These are phyloP conservation scores for Melaleuca alternifolia DNA, from an alignment of 345 rosid genomes.

Conservation along the genomic window DNA sequence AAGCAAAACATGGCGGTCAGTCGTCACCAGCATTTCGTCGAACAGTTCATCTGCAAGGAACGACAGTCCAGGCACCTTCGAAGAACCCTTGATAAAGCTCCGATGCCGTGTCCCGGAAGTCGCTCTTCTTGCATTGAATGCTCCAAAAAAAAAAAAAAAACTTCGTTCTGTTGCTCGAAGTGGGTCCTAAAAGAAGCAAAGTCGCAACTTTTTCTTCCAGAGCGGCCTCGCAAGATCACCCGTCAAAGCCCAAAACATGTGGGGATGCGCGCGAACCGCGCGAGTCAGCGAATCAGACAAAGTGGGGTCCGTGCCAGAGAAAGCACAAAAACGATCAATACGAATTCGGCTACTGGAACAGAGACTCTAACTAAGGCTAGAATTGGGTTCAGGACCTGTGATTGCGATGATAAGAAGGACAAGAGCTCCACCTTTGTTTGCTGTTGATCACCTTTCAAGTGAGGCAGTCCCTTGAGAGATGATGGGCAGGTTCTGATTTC, in stretches of 20 bases:
- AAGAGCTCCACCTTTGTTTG: too few relatives aligned
- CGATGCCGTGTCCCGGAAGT: too few relatives aligned
- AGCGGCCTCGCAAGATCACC: neutral
- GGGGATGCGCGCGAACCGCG: neutral
- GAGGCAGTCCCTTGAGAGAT: neutral
- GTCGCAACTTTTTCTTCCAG: neutral
- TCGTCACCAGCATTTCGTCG: neutral
- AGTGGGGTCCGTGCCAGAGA: neutral
- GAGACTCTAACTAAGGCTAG: neutral
- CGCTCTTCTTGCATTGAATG: too few relatives aligned
- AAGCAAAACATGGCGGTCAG: neutral
- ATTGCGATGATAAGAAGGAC: neutral
- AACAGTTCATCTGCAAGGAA: neutral
- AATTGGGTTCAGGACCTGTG: neutral
- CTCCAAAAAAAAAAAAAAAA: too few relatives aligned
- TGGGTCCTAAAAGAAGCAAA: neutral
- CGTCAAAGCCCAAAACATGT: too few relatives aligned
- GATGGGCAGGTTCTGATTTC: neutral
- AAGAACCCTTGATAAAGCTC: too few relatives aligned
- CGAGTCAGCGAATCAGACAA: neutral
- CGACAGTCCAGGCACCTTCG: neutral
- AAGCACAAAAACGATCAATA: neutral
- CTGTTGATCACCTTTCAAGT: too few relatives aligned
- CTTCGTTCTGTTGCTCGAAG: neutral
- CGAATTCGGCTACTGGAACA: neutral